Conservation (phyloP, 257 asterid genomes). For the Nicotiana benthamiana region DNA sequence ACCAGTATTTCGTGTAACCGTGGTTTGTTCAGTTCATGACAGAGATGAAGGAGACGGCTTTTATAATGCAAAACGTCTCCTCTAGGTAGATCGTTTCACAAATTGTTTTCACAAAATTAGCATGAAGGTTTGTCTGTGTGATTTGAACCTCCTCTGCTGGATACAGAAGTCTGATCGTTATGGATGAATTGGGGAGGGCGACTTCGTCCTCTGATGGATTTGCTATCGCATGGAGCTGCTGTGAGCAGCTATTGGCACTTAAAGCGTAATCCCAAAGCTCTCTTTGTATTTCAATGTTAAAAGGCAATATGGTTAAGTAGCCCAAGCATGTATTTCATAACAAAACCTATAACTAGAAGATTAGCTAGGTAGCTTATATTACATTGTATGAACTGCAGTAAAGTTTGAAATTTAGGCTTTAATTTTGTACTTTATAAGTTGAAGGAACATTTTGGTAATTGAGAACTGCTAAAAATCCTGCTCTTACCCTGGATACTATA, state of each 20-base stretch:
- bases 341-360: background rate
- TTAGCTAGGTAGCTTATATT: background rate
- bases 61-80: conserved; percentile 89
- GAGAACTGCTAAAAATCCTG: background rate
- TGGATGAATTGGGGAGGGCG: conserved; percentile 98
- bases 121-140: conserved; percentile 3
- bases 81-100: conserved; percentile 37
- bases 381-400: background rate
- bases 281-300: conserved; percentile 1
- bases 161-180: conserved; percentile 81
- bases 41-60: conserved; percentile 96
- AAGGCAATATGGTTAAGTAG: background rate
- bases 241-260: conserved; percentile 82
- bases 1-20: background rate
- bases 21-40: conserved; percentile 76
- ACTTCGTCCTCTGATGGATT: conserved; percentile 96
- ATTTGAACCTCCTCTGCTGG: conserved; percentile 12
- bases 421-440: background rate
- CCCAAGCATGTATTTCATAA: background rate
- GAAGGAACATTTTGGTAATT: background rate
- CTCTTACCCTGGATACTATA: no score
- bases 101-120: background rate
- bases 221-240: conserved; percentile 96
- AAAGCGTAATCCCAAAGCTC: conserved; percentile 50
- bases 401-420: background rate